Evolutionary conservation across 1,284 basidiomycete genomes (phyloP).

Genomic region (Erythrobasidium hasegawianum): DNA sequence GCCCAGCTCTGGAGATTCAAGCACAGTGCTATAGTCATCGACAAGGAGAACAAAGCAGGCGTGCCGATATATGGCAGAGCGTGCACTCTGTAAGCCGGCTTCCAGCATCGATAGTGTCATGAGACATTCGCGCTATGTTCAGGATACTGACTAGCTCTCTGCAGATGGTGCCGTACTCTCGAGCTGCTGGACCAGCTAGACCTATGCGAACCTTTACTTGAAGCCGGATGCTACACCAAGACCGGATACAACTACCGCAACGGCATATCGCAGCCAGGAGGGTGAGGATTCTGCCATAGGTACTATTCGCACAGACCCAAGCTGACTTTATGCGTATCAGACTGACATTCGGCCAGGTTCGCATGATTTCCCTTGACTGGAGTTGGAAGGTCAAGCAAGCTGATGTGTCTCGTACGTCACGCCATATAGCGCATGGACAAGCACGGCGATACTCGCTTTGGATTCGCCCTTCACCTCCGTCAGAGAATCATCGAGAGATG

Average conservation of each 20-base stretch:
- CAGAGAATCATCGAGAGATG: constrained; percentile 33
- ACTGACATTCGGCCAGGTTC: constrained; percentile 3
- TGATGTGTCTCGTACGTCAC: neutral
- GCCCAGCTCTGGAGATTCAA: constrained; percentile 23
- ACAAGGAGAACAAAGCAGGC: constrained; percentile 31
- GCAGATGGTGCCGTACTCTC: constrained; percentile 33
- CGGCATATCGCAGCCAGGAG: constrained; percentile 27
- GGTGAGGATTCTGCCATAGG: constrained; percentile 7
- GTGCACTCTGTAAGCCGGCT: constrained; percentile 1
- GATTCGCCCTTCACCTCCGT: constrained; percentile 34
- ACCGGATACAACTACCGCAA: constrained; percentile 33
- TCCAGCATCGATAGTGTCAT: no score
- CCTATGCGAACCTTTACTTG: constrained; percentile 27
- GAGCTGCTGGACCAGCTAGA: constrained; percentile 36
- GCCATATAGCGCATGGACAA: constrained; percentile 32
- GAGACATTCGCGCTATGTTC: no score
- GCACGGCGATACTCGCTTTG: constrained; percentile 36
- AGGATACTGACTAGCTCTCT: neutral
- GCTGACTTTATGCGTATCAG: neutral
- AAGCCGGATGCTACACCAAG: constrained; percentile 26
- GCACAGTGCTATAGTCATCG: constrained; percentile 15
- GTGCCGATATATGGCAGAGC: constrained; percentile 30
- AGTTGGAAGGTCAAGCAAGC: neutral
- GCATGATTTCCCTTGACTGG: neutral
- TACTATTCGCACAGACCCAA: neutral